Evolutionary conservation across 768 basidiomycete genomes (phyloP), one percentile per base, ranked within the genome.

Genomic region (Suillus cothurnatus): DNA sequence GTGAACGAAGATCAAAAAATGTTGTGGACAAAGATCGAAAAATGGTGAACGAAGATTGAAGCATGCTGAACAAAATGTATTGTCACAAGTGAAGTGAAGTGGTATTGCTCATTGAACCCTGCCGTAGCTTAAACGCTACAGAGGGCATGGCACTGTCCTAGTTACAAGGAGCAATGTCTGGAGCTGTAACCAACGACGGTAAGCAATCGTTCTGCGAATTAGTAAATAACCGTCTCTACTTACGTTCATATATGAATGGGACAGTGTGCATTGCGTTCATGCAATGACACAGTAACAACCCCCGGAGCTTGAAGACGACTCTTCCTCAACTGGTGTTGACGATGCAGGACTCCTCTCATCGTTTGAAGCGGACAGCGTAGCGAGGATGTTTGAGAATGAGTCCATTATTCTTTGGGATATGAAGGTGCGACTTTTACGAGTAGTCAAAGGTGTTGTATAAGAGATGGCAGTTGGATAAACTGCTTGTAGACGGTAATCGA

Each of bases 371-470:
- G 53, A 55, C 53, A 55, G 12, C 11, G 34, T n/a, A n/a, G 32
- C 31, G 12, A 55, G 11, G 31, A 55, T 55, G 53, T 55, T 34
- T 55, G 53, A 55, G 53, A 55, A 55, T 34, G 53, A 55, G 53
- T 55, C 53, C 53, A 55, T 55, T 55, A 3, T 4, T 28, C 8
- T 5, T 53, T 31, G 52, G 28, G 28, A 19, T 21, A 32, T 55
- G 19, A 26, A 12, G 21, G 6, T 14, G 32, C 14, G 53, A 21
- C 19, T 55, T 52, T n/a, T 34, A 55, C 53, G 53, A 55, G 53
- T 32, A 7, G 31, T n/a, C 11, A 12, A 34, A 34, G 19, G 6
- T 28, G 26, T 31, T 21, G 19, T 53, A 21, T 32, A 19, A 32
- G 52, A 12, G 9, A 53, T 21, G 31, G 19, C 52, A 53, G 52